phyloP scores from a whole-genome alignment of 2,329 filamentous ascomycete genomes.

The Diaporthe longicolla region DNA sequence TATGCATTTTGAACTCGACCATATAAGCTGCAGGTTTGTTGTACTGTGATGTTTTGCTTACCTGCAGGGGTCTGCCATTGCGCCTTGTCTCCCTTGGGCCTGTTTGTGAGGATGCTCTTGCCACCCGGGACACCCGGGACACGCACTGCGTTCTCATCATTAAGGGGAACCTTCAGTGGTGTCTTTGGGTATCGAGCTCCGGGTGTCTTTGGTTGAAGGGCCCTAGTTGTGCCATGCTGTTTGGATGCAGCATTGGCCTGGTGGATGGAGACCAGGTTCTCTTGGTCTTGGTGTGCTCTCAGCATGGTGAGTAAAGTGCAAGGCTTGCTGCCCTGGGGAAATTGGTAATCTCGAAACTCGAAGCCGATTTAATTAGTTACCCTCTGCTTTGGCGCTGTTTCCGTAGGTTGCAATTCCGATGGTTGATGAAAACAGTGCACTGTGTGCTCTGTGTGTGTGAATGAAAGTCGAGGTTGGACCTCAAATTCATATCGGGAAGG shows the following conservation, averaged over 20 bases:
- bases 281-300: slow-evolving; percentile 82
- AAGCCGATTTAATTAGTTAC: slow-evolving; percentile 40
- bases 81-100: slow-evolving; percentile 37
- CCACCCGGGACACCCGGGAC: slow-evolving; percentile 62
- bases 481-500: slow-evolving; percentile 14
- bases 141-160: slow-evolving; percentile 85
- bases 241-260: slow-evolving; percentile 81
- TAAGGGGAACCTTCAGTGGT: slow-evolving; percentile 81
- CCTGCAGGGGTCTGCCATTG: slow-evolving; percentile 79
- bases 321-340: slow-evolving; percentile 28
- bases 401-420: slow-evolving; percentile 33
- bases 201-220: slow-evolving; percentile 81
- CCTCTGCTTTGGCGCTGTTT: slow-evolving; percentile 38
- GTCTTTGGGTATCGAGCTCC: slow-evolving; percentile 84
- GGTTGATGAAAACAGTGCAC: slow-evolving; percentile 29
- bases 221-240: slow-evolving; percentile 56
- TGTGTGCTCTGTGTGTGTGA: slow-evolving; percentile 11
- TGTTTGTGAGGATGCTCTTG: slow-evolving; percentile 66
- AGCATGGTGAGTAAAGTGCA: slow-evolving; percentile 68
- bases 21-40: neutral
- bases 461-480: neutral
- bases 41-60: slow-evolving; percentile 58
- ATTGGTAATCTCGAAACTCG: slow-evolving; percentile 40
- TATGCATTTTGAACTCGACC: neutral
- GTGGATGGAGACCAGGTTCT: slow-evolving; percentile 85